Evolutionary conservation across 768 basidiomycete species (phyloP), one percentile per base, ranked within the genome.

Genomic region (Suillus alpinus): DNA sequence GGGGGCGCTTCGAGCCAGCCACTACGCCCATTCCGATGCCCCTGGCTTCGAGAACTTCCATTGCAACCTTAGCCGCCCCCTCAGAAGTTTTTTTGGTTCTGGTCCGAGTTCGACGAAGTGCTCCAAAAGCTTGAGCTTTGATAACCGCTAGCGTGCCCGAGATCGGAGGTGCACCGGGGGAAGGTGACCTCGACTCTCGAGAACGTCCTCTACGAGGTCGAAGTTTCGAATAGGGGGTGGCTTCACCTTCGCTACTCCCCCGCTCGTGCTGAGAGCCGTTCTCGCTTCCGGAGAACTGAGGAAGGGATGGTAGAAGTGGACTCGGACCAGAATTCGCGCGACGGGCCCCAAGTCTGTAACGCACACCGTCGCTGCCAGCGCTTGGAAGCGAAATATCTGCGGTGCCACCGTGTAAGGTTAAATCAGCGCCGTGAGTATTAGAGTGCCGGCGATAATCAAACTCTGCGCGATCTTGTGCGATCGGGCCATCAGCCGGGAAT

Each of bases 51-150:
- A 93, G 77, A n/a, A 90, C 88, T 73, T 92, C 88, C 75, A 90
- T 82, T 4, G 91, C 90, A 62, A 89, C 87, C 71, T 81, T 83
- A 63, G 86, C 88, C 36, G 88, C 85, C 43, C 76, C 86, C 63
- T 91, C 91, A 46, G 88, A 83, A 40, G 85, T 76, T 73, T 84
- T 87, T 78, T 89, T 93, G 56, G 84, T 81, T 62, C 88, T 82
- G 46, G 87, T 81, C 61, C 92, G 85, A 58, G 91, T 89, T 72
- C 92, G 82, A 56, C 92, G 87, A 64, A 92, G 78, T 20, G 90
- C 90, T 36, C 92, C 92, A 71, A 94, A 94, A 41, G 92, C 88
- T 71, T 94, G 91, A 46, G 92, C 92, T 76, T 94, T 94, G 76
- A 94, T 92, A 60, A 94, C 91, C 57, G 92, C 92, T 51, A 94